A percentile compares a stretch with the other conserved stretches of the same genome.
Evolutionary conservation across 495 filamentous ascomycete species (phyloP).

Genomic region (Penicillium daleae): DNA sequence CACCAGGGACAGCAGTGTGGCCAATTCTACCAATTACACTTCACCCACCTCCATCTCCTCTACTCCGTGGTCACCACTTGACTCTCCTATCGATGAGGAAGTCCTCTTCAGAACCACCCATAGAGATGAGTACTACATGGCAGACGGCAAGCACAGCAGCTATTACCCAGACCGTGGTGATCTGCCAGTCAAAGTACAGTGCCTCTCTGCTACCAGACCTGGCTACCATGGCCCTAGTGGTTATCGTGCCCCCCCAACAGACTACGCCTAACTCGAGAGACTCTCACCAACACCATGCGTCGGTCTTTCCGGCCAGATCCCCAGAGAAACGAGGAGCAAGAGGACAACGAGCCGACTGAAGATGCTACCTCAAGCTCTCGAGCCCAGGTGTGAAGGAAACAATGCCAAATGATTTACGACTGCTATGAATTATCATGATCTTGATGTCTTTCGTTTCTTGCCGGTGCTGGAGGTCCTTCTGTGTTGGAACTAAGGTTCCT

Average conservation of each 20-base stretch:
- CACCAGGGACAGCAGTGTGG: background rate
- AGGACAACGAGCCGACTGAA: background rate
- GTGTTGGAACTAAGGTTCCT: background rate
- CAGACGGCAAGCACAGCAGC: slow-evolving; percentile 37
- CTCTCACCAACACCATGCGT: slow-evolving; percentile 14
- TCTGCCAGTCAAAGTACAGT: slow-evolving; percentile 27
- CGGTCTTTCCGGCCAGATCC: slow-evolving; percentile 4
- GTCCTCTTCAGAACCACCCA: slow-evolving; percentile 22
- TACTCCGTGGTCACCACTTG: slow-evolving; percentile 30
- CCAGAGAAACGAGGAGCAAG: slow-evolving; percentile 15
- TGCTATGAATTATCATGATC: background rate
- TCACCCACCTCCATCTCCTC: slow-evolving; percentile 26
- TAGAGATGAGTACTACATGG: slow-evolving; percentile 39
- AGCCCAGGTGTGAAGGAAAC: background rate
- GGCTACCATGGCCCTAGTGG: slow-evolving; percentile 28
- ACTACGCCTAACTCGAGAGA: slow-evolving; percentile 29
- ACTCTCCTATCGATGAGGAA: slow-evolving; percentile 34
- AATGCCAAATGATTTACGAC: background rate
- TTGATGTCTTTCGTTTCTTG: background rate
- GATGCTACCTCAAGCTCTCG: background rate
- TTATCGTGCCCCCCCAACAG: slow-evolving; percentile 23
- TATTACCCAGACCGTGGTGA: slow-evolving; percentile 33
- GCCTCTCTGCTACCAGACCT: slow-evolving; percentile 22
- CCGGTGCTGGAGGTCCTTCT: slow-evolving; percentile 17
- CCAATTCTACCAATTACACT: slow-evolving; percentile 19